These are phyloP conservation scores for Vitis riparia DNA, from an alignment of 164 flowering plant genomes.

Conservation along the genomic window DNA sequence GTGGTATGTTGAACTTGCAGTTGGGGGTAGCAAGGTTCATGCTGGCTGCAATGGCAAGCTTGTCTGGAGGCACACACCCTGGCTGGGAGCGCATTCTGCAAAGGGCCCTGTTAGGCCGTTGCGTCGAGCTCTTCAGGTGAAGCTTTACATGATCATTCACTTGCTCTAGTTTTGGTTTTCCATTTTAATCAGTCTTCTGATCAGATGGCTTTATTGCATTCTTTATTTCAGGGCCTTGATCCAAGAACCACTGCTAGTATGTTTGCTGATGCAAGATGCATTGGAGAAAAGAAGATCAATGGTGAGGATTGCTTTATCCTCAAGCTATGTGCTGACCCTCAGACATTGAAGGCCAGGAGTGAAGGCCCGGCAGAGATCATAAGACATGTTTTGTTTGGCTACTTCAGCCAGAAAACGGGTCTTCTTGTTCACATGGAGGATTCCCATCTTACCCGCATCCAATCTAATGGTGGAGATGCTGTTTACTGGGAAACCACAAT, in stretches of 20 bases:
- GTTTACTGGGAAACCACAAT: constrained; percentile 89
- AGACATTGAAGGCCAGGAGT: constrained; percentile 62
- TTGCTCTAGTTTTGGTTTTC: not conserved
- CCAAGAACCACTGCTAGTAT: constrained; percentile 70
- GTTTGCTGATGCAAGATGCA: constrained; percentile 63
- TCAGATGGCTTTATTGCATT: not conserved
- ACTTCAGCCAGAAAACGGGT: constrained; percentile 75
- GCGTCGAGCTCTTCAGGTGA: constrained; percentile 75
- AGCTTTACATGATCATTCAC: not conserved
- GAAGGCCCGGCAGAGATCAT: constrained; percentile 78
- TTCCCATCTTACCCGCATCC: constrained; percentile 74
- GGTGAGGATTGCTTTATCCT: constrained; percentile 80
- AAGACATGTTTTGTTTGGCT: constrained; percentile 67
- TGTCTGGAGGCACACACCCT: constrained; percentile 76
- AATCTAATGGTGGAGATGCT: constrained; percentile 63
- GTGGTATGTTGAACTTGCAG: constrained; percentile 78
- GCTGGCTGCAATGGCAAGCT: constrained; percentile 76
- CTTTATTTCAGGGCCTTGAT: constrained; percentile 62
- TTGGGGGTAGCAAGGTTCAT: constrained; percentile 67
- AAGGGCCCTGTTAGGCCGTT: constrained; percentile 71
- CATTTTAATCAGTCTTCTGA: not conserved
- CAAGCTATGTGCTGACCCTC: constrained; percentile 66
- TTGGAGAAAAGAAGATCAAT: constrained; percentile 64
- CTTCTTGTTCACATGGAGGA: constrained; percentile 73
- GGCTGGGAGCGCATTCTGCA: constrained; percentile 70